Conservation (phyloP, 2,329 filamentous ascomycete genomes). For the Ceratocystis cacaofunesta region DNA sequence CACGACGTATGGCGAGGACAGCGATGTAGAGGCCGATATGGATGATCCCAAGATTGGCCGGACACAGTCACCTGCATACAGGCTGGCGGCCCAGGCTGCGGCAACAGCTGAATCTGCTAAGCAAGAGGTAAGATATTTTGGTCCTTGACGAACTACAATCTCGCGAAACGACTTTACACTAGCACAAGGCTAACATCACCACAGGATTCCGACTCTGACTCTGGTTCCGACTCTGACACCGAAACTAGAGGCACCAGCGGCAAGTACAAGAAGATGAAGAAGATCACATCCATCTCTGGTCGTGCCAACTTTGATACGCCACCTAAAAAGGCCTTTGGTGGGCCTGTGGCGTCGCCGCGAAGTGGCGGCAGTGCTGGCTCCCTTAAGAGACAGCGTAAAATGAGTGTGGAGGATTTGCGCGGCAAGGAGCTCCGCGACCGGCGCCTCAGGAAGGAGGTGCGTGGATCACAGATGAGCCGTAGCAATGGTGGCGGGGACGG, state of each 20-base stretch:
- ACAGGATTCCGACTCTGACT: conserved; percentile 17
- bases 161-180: neutral
- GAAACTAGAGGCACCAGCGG: conserved; percentile 1
- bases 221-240: conserved; percentile 10
- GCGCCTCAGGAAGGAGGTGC: conserved; percentile 48
- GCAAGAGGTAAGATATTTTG: conserved; percentile 22
- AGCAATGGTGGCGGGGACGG: neutral
- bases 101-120: conserved; percentile 4
- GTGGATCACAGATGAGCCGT: conserved; percentile 12
- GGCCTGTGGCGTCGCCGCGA: conserved; percentile 15
- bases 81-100: conserved; percentile 17
- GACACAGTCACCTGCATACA: conserved; percentile 25
- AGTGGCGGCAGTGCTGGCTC: conserved; percentile 4
- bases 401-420: conserved; percentile 4
- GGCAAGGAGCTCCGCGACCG: conserved; percentile 40
- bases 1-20: conserved; percentile 30
- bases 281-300: conserved; percentile 13
- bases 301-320: conserved; percentile 7
- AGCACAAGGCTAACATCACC: neutral
- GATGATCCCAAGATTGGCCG: conserved; percentile 24
- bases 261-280: conserved; percentile 15
- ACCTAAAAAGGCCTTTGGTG: conserved; percentile 8
- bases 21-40: conserved; percentile 23
- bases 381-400: conserved; percentile 8
- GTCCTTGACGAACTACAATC: neutral